These are phyloP conservation scores for Gossypium longicalyx DNA, from an alignment of 345 rosid species.

Conservation along the genomic window DNA sequence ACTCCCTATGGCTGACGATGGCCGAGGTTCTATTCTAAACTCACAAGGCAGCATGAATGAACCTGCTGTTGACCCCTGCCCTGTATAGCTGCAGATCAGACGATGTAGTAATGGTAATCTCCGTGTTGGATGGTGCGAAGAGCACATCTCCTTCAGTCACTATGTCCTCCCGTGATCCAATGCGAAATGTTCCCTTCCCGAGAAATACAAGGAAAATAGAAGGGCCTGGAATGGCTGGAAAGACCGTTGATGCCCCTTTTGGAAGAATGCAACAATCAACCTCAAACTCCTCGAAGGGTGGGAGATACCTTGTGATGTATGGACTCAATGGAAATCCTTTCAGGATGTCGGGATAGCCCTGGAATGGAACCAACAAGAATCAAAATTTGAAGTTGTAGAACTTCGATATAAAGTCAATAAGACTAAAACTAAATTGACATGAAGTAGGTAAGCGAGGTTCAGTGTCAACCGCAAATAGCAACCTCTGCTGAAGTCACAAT, in stretches of 20 bases:
- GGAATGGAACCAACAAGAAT: conserved; percentile 26
- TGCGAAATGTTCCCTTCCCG: conserved; percentile 58
- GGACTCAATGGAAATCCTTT: conserved; percentile 62
- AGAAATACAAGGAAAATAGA: conserved; percentile 59
- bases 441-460: neutral
- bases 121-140: conserved; percentile 67
- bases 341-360: conserved; percentile 90
- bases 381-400: neutral
- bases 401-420: neutral
- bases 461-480: neutral
- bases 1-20: neutral
- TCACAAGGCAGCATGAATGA: conserved; percentile 28
- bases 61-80: conserved; percentile 56
- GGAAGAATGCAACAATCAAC: conserved; percentile 76
- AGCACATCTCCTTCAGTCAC: conserved; percentile 69
- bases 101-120: conserved; percentile 44
- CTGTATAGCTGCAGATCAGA: conserved; percentile 71
- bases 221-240: conserved; percentile 76
- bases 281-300: conserved; percentile 95
- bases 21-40: neutral
- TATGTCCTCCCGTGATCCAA: conserved; percentile 34
- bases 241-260: conserved; percentile 49
- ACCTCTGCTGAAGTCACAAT: neutral
- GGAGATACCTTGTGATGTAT: conserved; percentile 71
- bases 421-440: neutral